Evolutionary conservation across 2,329 filamentous ascomycete species (phyloP).

Genomic region (Fusarium devonianum): DNA sequence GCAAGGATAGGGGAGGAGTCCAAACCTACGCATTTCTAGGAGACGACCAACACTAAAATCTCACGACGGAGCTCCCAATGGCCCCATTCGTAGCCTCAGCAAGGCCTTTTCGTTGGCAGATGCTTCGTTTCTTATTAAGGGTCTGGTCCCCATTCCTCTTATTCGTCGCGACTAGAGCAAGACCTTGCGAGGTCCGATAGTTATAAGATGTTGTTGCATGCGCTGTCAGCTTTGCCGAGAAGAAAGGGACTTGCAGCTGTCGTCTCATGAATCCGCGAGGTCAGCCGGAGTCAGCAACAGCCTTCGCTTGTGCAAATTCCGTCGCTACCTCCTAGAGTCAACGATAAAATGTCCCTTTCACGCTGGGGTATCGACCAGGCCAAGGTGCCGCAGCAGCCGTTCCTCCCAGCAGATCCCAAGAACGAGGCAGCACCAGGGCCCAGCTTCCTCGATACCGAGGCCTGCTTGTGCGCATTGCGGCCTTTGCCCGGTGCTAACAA

Average conservation of each 20-base stretch:
- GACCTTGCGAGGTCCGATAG: neutral
- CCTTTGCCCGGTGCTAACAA: slow-evolving; percentile 21
- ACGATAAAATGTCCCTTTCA: slow-evolving; percentile 25
- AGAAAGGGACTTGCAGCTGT: slow-evolving; percentile 2
- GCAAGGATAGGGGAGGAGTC: slow-evolving; percentile 2
- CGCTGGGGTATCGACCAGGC: slow-evolving; percentile 27
- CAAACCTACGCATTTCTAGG: slow-evolving; percentile 3
- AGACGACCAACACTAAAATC: slow-evolving; percentile 28
- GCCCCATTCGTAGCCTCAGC: slow-evolving; percentile 23
- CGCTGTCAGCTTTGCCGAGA: neutral
- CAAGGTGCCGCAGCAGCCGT: slow-evolving; percentile 49
- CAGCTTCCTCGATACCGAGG: slow-evolving; percentile 50
- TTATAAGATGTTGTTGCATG: slow-evolving; percentile 20
- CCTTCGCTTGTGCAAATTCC: neutral
- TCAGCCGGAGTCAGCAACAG: neutral
- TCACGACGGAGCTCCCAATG: slow-evolving; percentile 11
- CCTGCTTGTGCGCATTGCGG: slow-evolving; percentile 50
- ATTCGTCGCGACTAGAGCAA: neutral
- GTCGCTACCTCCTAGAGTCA: neutral
- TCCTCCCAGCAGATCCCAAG: slow-evolving; percentile 47
- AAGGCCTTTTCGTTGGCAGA: slow-evolving; percentile 16
- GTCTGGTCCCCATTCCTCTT: slow-evolving; percentile 1
- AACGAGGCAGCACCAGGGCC: slow-evolving; percentile 44
- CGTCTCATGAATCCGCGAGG: neutral
- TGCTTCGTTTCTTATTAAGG: slow-evolving; percentile 13